Percentiles rank a stretch among this genome's conserved stretches.
These are phyloP conservation scores for Hirsutella thompsonii DNA, from an alignment of 2,329 filamentous ascomycete species.

Conservation along the genomic window DNA sequence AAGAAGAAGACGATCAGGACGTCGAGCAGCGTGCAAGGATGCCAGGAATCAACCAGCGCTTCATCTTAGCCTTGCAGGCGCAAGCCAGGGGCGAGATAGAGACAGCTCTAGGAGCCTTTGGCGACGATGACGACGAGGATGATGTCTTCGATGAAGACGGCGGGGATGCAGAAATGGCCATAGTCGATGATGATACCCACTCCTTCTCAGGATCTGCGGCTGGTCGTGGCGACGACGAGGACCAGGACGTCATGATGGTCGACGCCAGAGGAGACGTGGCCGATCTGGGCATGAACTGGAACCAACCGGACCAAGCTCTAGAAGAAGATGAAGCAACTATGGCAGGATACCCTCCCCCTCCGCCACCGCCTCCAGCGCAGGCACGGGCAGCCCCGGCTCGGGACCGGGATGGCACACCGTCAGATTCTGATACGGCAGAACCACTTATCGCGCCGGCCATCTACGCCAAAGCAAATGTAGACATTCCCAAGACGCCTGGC, in stretches of 20 bases:
- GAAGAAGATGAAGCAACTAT: constrained; percentile 68
- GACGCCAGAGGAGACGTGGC: constrained; percentile 32
- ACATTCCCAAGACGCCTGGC: constrained; percentile 74
- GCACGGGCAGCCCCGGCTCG: constrained; percentile 26
- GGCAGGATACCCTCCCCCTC: constrained; percentile 56
- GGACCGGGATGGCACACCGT: constrained; percentile 53
- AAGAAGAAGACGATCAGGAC: constrained; percentile 35
- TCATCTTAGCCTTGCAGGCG: constrained; percentile 23
- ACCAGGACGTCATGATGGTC: constrained; percentile 46
- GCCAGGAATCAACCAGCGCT: constrained; percentile 21
- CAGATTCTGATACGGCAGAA: constrained; percentile 57
- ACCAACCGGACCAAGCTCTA: constrained; percentile 48
- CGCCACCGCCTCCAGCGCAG: constrained; percentile 46
- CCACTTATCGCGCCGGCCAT: constrained; percentile 49
- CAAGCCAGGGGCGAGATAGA: constrained; percentile 15
- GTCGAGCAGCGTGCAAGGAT: constrained; percentile 21
- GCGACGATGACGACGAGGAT: constrained; percentile 27
- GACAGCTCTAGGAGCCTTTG: constrained; percentile 14
- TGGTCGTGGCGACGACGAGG: constrained; percentile 33
- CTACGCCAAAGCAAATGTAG: constrained; percentile 51
- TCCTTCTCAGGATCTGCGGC: constrained; percentile 18
- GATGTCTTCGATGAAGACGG: constrained; percentile 54
- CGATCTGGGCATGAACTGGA: constrained; percentile 38
- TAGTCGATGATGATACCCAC: constrained; percentile 22
- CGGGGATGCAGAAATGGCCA: constrained; percentile 30